Evolutionary conservation across 2,329 filamentous ascomycete species (phyloP), one percentile per base, ranked within the genome.

Genomic region (Plenodomus tracheiphilus): DNA sequence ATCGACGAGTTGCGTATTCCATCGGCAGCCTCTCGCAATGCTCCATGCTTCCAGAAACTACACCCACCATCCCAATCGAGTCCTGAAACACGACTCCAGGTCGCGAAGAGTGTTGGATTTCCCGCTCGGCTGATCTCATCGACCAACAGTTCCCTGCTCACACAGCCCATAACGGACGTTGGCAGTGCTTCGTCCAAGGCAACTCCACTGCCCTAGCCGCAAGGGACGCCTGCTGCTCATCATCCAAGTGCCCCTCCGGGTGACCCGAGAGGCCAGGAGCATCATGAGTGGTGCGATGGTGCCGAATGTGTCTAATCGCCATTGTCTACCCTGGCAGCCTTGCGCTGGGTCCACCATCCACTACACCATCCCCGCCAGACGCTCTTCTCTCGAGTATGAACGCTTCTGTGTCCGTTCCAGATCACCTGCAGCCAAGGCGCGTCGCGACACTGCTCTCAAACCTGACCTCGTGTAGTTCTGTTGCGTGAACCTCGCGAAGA

Each of bases 351-450:
- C 65, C 63, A 67, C 59, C 65, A 56, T 59, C 63, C 60, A 62
- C 62, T 55, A 59, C 58, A 53, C 50, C 43, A 59, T 62, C 52
- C 58, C 58, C 62, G 61, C 59, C 53, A 56, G 51, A 52, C 51
- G 42, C 66, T 68, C 58, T 58, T 72, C 71, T 66, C n/a, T n/a
- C n/a, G n/a, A n/a, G 58, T 66, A 66, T 66, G 68, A 71, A 69
- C 68, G 65, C 61, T 62, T 70, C 62, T 66, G 60, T 70, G 57
- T 62, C 59, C 57, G 70, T 72, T 72, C 66, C 69, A 72, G 67
- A 69, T 71, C 62, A 61, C 59, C 68, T 70, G 67, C 68, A 71
- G 69, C 70, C 70, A 72, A 72, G 70, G 64, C 69, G 59, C 65
- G 58, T 70, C 66, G 57, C 65, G 69, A 69, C 54, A 68, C 68